These are phyloP conservation scores for Veloboletus limbatus DNA, from an alignment of 1,284 basidiomycete genomes.

Conservation along the genomic window DNA sequence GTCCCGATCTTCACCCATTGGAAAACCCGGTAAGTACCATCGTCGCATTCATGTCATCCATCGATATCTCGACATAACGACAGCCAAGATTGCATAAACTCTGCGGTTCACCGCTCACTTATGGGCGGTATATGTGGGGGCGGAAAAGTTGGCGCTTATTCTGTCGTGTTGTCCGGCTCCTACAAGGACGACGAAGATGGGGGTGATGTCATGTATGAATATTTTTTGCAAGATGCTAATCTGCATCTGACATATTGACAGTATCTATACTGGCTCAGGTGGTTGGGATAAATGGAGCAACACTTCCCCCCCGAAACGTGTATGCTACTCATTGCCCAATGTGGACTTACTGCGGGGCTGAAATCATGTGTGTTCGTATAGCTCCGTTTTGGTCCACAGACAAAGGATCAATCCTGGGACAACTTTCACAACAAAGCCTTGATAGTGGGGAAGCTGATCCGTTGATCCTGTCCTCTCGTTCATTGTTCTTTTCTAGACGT, in stretches of 20 bases:
- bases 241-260: slow-evolving; percentile 8
- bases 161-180: slow-evolving; percentile 19
- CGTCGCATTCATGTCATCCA: background rate
- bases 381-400: slow-evolving; percentile 24
- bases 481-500: slow-evolving; percentile 16
- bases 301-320: slow-evolving; percentile 14
- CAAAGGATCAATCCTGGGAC: slow-evolving; percentile 26
- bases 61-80: background rate
- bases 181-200: slow-evolving; percentile 28
- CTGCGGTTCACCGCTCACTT: slow-evolving; percentile 18
- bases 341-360: background rate
- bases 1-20: slow-evolving; percentile 20
- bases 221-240: background rate
- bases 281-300: slow-evolving; percentile 15
- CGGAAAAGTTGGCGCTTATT: slow-evolving; percentile 11
- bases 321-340: slow-evolving; percentile 9
- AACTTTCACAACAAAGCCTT: slow-evolving; percentile 13
- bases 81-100: slow-evolving; percentile 13
- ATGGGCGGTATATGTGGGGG: slow-evolving; percentile 24
- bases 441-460: slow-evolving; percentile 12
- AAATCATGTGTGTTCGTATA: slow-evolving; percentile 4
- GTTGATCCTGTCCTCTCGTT: background rate
- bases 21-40: slow-evolving; percentile 13
- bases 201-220: slow-evolving; percentile 28
- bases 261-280: slow-evolving; percentile 31